Evolutionary conservation across 2,329 filamentous ascomycete species (phyloP).

Genomic region (Alternaria brassicicola): DNA sequence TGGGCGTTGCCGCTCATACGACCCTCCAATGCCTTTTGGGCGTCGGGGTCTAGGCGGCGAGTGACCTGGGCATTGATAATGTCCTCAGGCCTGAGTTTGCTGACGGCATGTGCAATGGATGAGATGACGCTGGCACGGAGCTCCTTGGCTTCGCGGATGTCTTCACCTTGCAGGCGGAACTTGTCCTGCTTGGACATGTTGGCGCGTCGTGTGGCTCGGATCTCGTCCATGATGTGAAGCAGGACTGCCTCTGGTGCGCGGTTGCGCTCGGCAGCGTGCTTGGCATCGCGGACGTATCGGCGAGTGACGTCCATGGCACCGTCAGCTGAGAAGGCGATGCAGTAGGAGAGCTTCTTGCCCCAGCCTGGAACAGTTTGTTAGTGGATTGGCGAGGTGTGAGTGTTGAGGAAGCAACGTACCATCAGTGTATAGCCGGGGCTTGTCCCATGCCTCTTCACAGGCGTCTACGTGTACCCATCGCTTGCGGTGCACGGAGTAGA

Average conservation of each 20-base stretch:
- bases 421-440: slow-evolving; percentile 87
- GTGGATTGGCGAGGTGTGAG: slow-evolving; percentile 4
- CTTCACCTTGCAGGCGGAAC: slow-evolving; percentile 80
- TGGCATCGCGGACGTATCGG: slow-evolving; percentile 72
- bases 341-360: slow-evolving; percentile 96
- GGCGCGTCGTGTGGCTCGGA: slow-evolving; percentile 79
- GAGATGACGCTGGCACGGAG: slow-evolving; percentile 75
- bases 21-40: slow-evolving; percentile 56
- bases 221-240: slow-evolving; percentile 89
- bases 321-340: slow-evolving; percentile 93
- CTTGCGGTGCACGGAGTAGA: slow-evolving; percentile 91
- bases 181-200: slow-evolving; percentile 87
- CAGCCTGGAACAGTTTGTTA: slow-evolving; percentile 63
- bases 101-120: slow-evolving; percentile 74
- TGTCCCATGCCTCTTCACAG: slow-evolving; percentile 95
- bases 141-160: slow-evolving; percentile 75
- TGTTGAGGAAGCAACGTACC: slow-evolving; percentile 56
- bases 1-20: slow-evolving; percentile 49
- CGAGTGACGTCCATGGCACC: slow-evolving; percentile 73
- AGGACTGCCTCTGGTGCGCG: slow-evolving; percentile 88
- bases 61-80: slow-evolving; percentile 38
- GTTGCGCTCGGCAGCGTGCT: slow-evolving; percentile 75
- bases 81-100: slow-evolving; percentile 65
- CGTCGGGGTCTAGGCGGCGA: slow-evolving; percentile 51
- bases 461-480: slow-evolving; percentile 97